Base-by-base conservation (phyloP, 768 basidiomycete genomes). In the Gloeophyllum trabeum region DNA sequence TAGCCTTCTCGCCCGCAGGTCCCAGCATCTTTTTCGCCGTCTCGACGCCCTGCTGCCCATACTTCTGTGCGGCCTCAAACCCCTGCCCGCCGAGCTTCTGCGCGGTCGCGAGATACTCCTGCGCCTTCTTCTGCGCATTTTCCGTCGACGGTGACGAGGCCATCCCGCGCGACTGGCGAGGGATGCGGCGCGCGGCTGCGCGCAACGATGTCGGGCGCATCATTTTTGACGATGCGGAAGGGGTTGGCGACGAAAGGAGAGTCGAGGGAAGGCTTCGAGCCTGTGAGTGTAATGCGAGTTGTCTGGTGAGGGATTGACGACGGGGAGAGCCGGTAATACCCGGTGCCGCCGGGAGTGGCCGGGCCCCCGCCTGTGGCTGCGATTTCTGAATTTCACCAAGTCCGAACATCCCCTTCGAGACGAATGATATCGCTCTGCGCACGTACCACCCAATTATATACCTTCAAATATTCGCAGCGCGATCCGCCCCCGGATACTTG, bases 41-140 rank as follows among this genome's bases (percentile, higher is more conserved):
- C 47, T 71, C 70, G 53, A 74, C 70, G 14, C 73, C 61, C 55
- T 74, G 68, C 30, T 67, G 69, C 3, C 76, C 72, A 23, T 58
- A 64, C 59, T 77, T 72, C 55, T 79, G 77, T 7, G 10, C 28
- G 28, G 58, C 58, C 47, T 71, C 70, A 53, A 74, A 70, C 13
- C 73, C 61, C 55, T 74, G 68, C 30, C 67, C 69, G 3, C 76
- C 72, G 23, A 57, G 64, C 59, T 77, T 71, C 55, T 79, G 77
- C 6, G 73, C 79, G 35, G 62, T 59, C 39, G 70, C 65, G 46
- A 83, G 61, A 32, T 73, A 67, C 41, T 86, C 79, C 60, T 83
- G 76, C 4, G 81, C 79, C 58, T 81, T 83, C 64, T 83, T 77
- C 56, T 78, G 75, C 2, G 77, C 60, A 4, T 65, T 60, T 49